Base-by-base conservation (phyloP, 148 eudicot genomes). In the Vaccinium corymbosum region DNA sequence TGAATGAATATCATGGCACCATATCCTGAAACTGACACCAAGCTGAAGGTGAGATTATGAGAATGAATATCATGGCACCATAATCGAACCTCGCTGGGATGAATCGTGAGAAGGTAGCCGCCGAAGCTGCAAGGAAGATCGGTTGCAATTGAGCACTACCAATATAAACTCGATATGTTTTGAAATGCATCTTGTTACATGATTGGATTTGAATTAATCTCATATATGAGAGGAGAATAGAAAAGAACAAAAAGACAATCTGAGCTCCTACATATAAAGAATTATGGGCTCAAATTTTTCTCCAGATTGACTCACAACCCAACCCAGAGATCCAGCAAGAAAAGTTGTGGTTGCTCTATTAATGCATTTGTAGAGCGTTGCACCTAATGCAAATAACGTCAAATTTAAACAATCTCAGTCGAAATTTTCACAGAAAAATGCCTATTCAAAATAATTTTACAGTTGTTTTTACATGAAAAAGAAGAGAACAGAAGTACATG, bases 1-100 rank as follows among this genome's bases (percentile, higher is more conserved):
- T 94, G 94, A 84, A 95, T 93, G 88, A 95, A 95, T 66, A 95
- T 92, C 92, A 91, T 16, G 13, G 94, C 94, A 20, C 98, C 98
- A 73, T 96, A 96, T 22, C 97, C 97, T 8, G 98, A 96, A n/a
- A 96, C 88, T 32, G 35, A 32, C 1, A 32, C 35, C 35, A 32
- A 32, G 35, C 35, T 32, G 35, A 32, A 32, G 35, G 1, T 32
- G 35, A 32, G 35, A 32, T 32, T 32, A 32, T 32, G 35, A 32
- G 35, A 32, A 32, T 32, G 35, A 32, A 32, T 32, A 32, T 32
- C 35, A 1, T 32, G 35, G 35, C 35, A 32, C 35, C 35, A 32
- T 32, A 32, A 35, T 35, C 38, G 38, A 35, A 35, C 38, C 38
- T 35, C 3, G 38, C 38, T 35, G 38, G 38, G 38, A 35, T 35